phyloP scores from a whole-genome alignment of 1,284 basidiomycete species.

The Ustilago bromivora region DNA sequence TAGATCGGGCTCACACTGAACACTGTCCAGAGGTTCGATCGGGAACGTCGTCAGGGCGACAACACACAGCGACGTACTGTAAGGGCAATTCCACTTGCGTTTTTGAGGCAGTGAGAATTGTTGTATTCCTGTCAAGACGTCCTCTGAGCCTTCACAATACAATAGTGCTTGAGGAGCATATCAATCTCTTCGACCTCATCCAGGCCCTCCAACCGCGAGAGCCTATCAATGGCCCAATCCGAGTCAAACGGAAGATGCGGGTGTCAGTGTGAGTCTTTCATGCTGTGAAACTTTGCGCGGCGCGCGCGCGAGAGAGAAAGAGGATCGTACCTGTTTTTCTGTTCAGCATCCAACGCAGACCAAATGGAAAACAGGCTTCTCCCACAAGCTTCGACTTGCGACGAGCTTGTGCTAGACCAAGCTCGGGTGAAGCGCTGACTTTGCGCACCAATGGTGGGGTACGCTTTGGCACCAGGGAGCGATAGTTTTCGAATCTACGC shows the following conservation, averaged over 20 bases:
- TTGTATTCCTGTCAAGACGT: background rate
- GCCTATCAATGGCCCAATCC: constrained; percentile 9
- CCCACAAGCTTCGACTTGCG: constrained; percentile 8
- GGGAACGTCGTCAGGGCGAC: too few species aligned
- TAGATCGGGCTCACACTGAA: too few species aligned
- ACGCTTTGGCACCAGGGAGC: constrained; percentile 61
- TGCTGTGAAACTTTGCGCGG: too few species aligned
- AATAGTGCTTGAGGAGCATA: constrained; percentile 67
- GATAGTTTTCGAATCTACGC: constrained; percentile 50
- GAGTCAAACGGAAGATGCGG: too few species aligned
- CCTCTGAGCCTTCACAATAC: constrained; percentile 37
- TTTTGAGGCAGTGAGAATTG: background rate
- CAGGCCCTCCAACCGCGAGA: constrained; percentile 63
- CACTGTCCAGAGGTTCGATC: too few species aligned
- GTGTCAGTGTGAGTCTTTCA: too few species aligned
- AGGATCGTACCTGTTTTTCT: constrained; percentile 44
- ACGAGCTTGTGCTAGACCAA: constrained; percentile 10
- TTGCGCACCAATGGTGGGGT: constrained; percentile 52
- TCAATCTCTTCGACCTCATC: constrained; percentile 69
- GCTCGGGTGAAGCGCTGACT: constrained; percentile 39
- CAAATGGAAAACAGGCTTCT: constrained; percentile 52
- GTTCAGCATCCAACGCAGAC: constrained; percentile 29
- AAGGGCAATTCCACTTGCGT: too few species aligned
- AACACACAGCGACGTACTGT: too few species aligned
- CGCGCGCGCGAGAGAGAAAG: too few species aligned